A percentile compares a stretch with the other conserved stretches of the same genome.
phyloP scores from a whole-genome alignment of 371 early-diverging fungal genomes.

The Mortierella sp. region DNA sequence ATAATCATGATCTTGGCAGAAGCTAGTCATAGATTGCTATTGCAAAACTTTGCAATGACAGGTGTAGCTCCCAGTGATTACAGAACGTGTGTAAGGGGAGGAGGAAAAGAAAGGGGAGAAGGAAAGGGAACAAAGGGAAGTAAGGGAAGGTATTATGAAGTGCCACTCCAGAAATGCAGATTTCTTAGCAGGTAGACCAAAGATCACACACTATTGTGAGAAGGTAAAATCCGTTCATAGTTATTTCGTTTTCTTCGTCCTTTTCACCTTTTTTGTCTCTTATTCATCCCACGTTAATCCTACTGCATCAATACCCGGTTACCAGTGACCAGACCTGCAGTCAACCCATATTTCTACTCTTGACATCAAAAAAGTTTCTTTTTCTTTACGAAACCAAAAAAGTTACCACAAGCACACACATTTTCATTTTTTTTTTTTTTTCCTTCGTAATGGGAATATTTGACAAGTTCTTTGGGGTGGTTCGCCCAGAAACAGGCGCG shows the following conservation, averaged over 20 bases:
- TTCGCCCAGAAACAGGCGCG: constrained; percentile 22
- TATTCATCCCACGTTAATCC: too few relatives aligned
- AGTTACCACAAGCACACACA: neutral
- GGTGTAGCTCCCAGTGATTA: too few relatives aligned
- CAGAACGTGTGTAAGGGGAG: neutral
- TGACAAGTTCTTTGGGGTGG: constrained; percentile 41
- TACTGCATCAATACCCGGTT: too few relatives aligned
- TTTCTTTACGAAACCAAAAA: neutral
- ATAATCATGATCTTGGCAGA: neutral
- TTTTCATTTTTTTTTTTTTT: neutral
- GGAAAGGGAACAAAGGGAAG: neutral
- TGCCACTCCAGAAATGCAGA: neutral
- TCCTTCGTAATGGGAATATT: constrained; percentile 24
- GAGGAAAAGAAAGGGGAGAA: neutral
- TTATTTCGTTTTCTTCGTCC: too few relatives aligned
- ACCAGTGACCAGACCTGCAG: too few relatives aligned
- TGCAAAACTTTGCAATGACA: too few relatives aligned
- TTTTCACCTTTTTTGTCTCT: too few relatives aligned
- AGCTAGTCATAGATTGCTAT: too few relatives aligned
- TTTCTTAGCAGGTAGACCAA: too few relatives aligned
- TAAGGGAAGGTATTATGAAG: neutral
- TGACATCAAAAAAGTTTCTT: neutral
- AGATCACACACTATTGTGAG: too few relatives aligned
- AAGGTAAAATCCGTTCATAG: too few relatives aligned
- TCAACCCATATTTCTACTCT: too few relatives aligned